Evolutionary conservation across 176 grass and related monocot genomes (phyloP).

Genomic region (Aegilops bicornis): DNA sequence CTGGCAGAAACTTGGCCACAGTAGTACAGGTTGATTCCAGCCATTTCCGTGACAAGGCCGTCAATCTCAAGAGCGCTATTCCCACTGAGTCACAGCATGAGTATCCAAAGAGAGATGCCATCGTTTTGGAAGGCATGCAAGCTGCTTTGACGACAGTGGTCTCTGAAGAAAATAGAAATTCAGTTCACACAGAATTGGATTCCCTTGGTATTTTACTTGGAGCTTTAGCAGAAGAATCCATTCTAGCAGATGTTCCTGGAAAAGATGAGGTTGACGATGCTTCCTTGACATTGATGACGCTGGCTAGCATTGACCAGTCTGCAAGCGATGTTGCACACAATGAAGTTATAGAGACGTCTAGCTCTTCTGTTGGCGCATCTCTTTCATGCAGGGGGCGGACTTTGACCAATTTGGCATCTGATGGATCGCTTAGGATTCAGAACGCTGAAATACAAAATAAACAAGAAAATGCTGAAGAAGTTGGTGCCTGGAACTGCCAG

Average conservation of each 20-base stretch:
- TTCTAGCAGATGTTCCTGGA: slow-evolving; percentile 28
- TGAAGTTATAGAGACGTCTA: slow-evolving; percentile 18
- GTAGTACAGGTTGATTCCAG: not conserved
- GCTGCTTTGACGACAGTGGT: not conserved
- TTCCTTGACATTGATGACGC: slow-evolving; percentile 39
- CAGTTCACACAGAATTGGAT: not conserved
- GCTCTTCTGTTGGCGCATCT: not conserved
- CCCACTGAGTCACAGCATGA: not conserved
- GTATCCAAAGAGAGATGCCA: not conserved
- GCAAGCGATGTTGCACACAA: slow-evolving; percentile 1
- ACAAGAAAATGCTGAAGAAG: not conserved
- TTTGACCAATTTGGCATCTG: not conserved
- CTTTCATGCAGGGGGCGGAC: not conserved
- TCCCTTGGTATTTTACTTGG: slow-evolving; percentile 59
- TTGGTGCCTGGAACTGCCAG: not conserved
- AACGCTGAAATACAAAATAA: slow-evolving; percentile 9
- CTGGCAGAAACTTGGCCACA: not conserved
- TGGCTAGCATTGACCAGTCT: slow-evolving; percentile 34
- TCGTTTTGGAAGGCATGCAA: not conserved
- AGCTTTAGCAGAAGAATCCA: slow-evolving; percentile 45
- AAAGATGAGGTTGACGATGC: slow-evolving; percentile 39
- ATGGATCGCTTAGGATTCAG: not conserved
- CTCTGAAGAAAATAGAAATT: slow-evolving; percentile 20
- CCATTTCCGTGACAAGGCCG: slow-evolving; percentile 1
- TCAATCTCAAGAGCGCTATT: not conserved